phyloP scores from a whole-genome alignment of 2,329 filamentous ascomycete species.

The Xylaria sp. region DNA sequence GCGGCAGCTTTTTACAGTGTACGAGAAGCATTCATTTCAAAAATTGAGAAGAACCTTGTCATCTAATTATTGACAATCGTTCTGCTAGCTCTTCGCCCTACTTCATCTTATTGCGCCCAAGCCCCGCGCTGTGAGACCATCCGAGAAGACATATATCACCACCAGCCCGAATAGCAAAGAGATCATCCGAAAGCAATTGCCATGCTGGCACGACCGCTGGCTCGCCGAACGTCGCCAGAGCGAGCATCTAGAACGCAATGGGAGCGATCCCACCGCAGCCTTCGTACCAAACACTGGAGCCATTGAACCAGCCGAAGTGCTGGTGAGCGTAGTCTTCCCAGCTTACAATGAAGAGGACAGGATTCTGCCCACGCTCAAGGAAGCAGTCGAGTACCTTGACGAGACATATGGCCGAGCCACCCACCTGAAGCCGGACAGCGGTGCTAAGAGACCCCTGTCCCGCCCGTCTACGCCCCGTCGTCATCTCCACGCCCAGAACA shows the following conservation, averaged over 20 bases:
- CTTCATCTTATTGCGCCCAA: slow-evolving; percentile 82
- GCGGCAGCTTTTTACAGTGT: slow-evolving; percentile 54
- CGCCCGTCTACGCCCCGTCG: slow-evolving; percentile 49
- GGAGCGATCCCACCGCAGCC: slow-evolving; percentile 52
- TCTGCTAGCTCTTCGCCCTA: slow-evolving; percentile 68
- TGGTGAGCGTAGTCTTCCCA: slow-evolving; percentile 90
- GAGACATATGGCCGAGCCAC: slow-evolving; percentile 72
- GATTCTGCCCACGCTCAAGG: slow-evolving; percentile 84
- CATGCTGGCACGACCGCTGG: slow-evolving; percentile 89
- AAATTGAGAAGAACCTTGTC: background rate
- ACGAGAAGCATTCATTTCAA: slow-evolving; percentile 38
- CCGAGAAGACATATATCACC: slow-evolving; percentile 88
- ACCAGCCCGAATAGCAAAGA: slow-evolving; percentile 73
- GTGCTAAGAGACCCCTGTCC: slow-evolving; percentile 48
- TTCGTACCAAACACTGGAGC: slow-evolving; percentile 61
- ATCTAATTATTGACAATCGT: slow-evolving; percentile 27
- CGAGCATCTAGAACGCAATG: slow-evolving; percentile 52
- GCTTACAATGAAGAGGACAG: slow-evolving; percentile 95
- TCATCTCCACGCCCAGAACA: slow-evolving; percentile 52
- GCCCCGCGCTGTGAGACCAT: slow-evolving; percentile 76
- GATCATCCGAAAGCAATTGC: slow-evolving; percentile 66
- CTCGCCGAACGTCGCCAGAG: slow-evolving; percentile 68
- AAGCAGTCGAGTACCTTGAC: slow-evolving; percentile 89
- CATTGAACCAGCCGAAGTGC: slow-evolving; percentile 81
- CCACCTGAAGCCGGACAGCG: slow-evolving; percentile 38